These are phyloP conservation scores for Hypocreales sp. DNA, from an alignment of 2,329 filamentous ascomycete genomes.

Conservation along the genomic window DNA sequence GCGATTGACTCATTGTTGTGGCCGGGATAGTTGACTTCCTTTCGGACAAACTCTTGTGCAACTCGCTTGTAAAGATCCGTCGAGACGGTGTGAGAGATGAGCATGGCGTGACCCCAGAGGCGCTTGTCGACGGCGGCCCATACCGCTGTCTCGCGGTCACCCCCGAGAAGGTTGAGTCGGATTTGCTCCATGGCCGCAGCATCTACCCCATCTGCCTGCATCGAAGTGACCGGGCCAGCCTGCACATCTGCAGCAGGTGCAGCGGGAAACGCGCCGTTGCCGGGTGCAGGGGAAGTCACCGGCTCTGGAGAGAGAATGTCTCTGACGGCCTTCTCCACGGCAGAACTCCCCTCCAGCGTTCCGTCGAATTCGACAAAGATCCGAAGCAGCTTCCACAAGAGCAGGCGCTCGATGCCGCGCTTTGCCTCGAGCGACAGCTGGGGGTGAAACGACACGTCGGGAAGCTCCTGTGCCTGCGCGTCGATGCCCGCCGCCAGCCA, in stretches of 20 bases:
- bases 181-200: conserved; percentile 54
- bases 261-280: conserved; percentile 9
- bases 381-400: conserved; percentile 78
- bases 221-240: conserved; percentile 14
- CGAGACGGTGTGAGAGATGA: conserved; percentile 67
- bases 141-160: conserved; percentile 79
- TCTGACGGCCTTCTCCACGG: conserved; percentile 60
- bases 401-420: conserved; percentile 59
- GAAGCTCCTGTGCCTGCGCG: conserved; percentile 45
- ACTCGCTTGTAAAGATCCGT: conserved; percentile 83
- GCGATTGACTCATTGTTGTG: conserved; percentile 77
- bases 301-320: conserved; percentile 55
- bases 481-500: conserved; percentile 75
- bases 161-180: conserved; percentile 56
- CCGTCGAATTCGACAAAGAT: conserved; percentile 81
- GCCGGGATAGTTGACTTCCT: conserved; percentile 74
- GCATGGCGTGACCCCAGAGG: conserved; percentile 90
- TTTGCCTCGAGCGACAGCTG: conserved; percentile 47
- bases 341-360: conserved; percentile 53
- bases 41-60: conserved; percentile 85
- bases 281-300: conserved; percentile 10
- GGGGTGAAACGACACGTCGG: conserved; percentile 30
- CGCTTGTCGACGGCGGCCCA: conserved; percentile 89
- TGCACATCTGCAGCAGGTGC: conserved; percentile 10
- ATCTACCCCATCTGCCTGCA: conserved; percentile 53